Evolutionary conservation across 371 early-diverging fungal species (phyloP), one percentile per base, ranked within the genome.

Genomic region (Blastocladiella emersonii): DNA sequence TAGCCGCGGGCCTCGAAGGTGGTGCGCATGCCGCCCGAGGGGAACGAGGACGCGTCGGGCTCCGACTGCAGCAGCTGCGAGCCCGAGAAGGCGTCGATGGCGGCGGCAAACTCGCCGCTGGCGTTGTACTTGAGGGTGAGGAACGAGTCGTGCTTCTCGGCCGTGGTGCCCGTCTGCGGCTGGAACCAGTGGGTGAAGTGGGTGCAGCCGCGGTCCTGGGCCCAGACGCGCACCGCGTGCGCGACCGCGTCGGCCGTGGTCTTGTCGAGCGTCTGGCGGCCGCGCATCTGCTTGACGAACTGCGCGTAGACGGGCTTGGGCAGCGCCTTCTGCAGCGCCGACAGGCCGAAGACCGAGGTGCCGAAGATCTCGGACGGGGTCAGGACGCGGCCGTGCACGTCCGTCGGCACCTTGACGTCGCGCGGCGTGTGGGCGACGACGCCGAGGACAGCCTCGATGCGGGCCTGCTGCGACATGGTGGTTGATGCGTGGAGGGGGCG

Each of bases 111-210:
- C 3, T 51, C 51, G 41, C 41, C 41, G 68, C 8, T 37, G 48
- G 49, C 17, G 27, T n/a, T 32, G 43, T n/a, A 34, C 43, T 34
- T 35, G 57, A 60, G 51, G 7, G 36, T 32, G 21, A 57, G 25
- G 37, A 39, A 34, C 13, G 34, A 30, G 81, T 98, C 97, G 78
- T 98, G 98, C 84, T 98, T 98, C 80, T 95, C 95, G 65, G 98
- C 98, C 57, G 97, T 98, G 60, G 92, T 81, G 64, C 90, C 96
- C 23, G 94, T 98, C 83, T 92, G 89, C 66, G 97, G 98, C 80
- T 98, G 98, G 87, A 98, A 98, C 95, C 95, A 95, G 77, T 98
- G 98, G 41, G 95, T 95, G 74, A 93, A 98, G 79, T 98, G 97
- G 59, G 93, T 93, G 48, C 95, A 94, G 13, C 30, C 43, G 32